These are phyloP conservation scores for Claviceps sp. DNA, from an alignment of 2,329 filamentous ascomycete genomes.

Conservation along the genomic window DNA sequence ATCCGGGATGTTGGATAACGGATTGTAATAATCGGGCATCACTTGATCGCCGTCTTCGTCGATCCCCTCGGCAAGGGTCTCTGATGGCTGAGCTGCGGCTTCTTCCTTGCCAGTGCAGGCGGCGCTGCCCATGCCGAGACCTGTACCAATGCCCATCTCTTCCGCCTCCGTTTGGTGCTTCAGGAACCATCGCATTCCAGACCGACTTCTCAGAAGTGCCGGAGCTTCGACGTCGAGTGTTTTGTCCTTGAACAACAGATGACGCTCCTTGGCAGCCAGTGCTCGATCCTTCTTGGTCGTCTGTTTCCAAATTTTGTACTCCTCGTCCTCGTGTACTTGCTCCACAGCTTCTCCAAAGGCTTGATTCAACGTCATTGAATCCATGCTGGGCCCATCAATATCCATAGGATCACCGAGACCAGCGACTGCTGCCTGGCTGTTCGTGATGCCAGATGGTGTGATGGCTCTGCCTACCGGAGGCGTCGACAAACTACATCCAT, in stretches of 20 bases:
- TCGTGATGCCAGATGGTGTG: constrained; percentile 55
- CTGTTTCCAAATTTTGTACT: constrained; percentile 98
- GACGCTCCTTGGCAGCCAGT: constrained; percentile 69
- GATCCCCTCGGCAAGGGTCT: constrained; percentile 89
- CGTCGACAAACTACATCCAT: constrained; percentile 74
- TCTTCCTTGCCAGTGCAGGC: constrained; percentile 31
- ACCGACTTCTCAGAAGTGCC: constrained; percentile 70
- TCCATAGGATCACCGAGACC: constrained; percentile 82
- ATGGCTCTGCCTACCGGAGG: constrained; percentile 62
- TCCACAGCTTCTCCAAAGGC: constrained; percentile 54
- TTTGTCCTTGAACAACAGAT: constrained; percentile 73
- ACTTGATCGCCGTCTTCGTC: constrained; percentile 74
- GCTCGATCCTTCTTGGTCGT: constrained; percentile 95
- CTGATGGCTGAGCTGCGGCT: constrained; percentile 35
- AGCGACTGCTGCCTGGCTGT: constrained; percentile 51
- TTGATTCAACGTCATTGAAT: constrained; percentile 49
- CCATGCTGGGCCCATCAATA: constrained; percentile 62
- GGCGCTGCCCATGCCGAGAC: constrained; percentile 23
- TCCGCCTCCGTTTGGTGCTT: constrained; percentile 63
- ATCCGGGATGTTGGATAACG: constrained; percentile 74
- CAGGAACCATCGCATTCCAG: constrained; percentile 80
- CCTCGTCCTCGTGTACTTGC: constrained; percentile 77
- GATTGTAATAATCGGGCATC: constrained; percentile 89
- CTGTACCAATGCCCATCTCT: constrained; percentile 27
- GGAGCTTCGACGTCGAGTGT: constrained; percentile 79